These are phyloP conservation scores for Piloderma croceum DNA, from an alignment of 768 basidiomycete genomes.

Conservation along the genomic window DNA sequence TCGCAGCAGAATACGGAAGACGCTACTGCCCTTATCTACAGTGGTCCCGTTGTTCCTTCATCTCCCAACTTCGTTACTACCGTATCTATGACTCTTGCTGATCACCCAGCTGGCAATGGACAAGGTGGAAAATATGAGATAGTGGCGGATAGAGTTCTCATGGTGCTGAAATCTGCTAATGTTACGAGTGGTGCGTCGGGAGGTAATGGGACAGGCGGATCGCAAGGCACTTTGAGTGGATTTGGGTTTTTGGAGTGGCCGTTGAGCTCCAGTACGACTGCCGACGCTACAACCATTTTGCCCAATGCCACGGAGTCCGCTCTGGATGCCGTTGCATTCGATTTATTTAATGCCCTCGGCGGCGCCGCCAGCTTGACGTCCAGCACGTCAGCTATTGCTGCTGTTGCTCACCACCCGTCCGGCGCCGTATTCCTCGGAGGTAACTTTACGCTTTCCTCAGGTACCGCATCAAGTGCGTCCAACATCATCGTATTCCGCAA, in stretches of 20 bases:
- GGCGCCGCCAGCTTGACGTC: slow-evolving; percentile 33
- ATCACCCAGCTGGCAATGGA: slow-evolving; percentile 56
- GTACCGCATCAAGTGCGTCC: slow-evolving; percentile 46
- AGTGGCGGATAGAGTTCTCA: slow-evolving; percentile 82
- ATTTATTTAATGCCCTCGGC: slow-evolving; percentile 58
- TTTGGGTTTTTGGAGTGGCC: slow-evolving; percentile 94
- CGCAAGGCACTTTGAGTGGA: slow-evolving; percentile 36
- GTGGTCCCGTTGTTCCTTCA: slow-evolving; percentile 75
- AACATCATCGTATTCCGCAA: slow-evolving; percentile 73
- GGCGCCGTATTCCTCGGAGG: slow-evolving; percentile 72
- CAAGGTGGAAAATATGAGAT: slow-evolving; percentile 68
- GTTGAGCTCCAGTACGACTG: slow-evolving; percentile 34
- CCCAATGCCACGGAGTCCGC: slow-evolving; percentile 67
- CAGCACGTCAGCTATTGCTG: slow-evolving; percentile 38
- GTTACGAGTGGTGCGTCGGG: slow-evolving; percentile 38
- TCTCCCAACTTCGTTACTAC: slow-evolving; percentile 67
- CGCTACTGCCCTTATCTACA: slow-evolving; percentile 59
- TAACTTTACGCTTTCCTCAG: slow-evolving; percentile 57
- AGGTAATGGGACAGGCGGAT: slow-evolving; percentile 26
- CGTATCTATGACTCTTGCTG: slow-evolving; percentile 68
- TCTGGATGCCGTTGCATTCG: slow-evolving; percentile 57
- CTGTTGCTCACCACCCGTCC: slow-evolving; percentile 61
- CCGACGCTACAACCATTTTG: slow-evolving; percentile 58
- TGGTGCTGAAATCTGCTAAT: slow-evolving; percentile 64
- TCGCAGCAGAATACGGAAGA: slow-evolving; percentile 70